Evolutionary conservation across 257 asterid genomes (phyloP).

Genomic region (Eucommia ulmoides): DNA sequence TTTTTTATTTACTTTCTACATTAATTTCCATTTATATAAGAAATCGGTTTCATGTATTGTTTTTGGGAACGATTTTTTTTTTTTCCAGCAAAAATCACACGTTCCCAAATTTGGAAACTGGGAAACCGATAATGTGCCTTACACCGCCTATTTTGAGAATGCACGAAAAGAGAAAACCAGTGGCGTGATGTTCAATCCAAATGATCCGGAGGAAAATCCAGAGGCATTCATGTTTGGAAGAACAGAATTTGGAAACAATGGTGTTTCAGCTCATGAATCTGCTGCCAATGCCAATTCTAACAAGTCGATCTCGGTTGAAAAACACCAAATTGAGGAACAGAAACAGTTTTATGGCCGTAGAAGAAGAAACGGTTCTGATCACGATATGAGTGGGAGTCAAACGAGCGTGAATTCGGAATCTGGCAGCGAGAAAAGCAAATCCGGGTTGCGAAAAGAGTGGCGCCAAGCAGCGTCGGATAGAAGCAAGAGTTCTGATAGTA

Average conservation of each 20-base stretch:
- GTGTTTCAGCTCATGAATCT: neutral
- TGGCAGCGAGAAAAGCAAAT: constrained; percentile 20
- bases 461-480: constrained; percentile 15
- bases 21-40: no score
- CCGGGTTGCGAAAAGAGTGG: constrained; percentile 13
- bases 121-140: constrained; percentile 62
- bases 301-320: constrained; percentile 4
- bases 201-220: constrained; percentile 71
- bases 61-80: no score
- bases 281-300: constrained; percentile 4
- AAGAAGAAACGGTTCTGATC: constrained; percentile 19
- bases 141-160: constrained; percentile 62
- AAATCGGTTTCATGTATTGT: no score
- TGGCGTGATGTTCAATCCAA: constrained; percentile 49
- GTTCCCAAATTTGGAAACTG: constrained; percentile 74
- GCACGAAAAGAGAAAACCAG: constrained; percentile 45
- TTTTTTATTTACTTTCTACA: no score
- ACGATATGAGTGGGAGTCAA: no score
- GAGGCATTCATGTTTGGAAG: constrained; percentile 31
- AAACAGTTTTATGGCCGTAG: constrained; percentile 5
- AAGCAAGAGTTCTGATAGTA: constrained; percentile 15
- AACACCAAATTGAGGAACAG: constrained; percentile 2
- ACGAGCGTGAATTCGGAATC: no score
- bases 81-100: constrained; percentile 43
- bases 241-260: constrained; percentile 2